These are phyloP conservation scores for Taxillus chinensis DNA, from an alignment of 164 flowering plant genomes.

Conservation along the genomic window DNA sequence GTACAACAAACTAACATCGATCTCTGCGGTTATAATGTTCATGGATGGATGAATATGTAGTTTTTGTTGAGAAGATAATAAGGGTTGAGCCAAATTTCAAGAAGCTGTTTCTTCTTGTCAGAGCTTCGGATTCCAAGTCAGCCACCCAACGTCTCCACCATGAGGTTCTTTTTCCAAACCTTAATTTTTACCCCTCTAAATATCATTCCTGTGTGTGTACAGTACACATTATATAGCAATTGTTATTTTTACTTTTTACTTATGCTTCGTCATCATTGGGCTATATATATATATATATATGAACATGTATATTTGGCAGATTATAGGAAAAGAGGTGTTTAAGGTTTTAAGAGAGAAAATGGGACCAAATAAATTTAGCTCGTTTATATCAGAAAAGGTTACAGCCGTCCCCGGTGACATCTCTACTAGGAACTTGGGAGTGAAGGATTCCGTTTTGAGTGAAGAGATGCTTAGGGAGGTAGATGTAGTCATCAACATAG, in stretches of 20 bases:
- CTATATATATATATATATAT: neutral
- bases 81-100: slow-evolving; percentile 52
- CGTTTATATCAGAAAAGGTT: slow-evolving; percentile 33
- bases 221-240: too few species aligned
- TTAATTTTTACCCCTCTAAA: neutral
- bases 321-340: slow-evolving; percentile 52
- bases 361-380: slow-evolving; percentile 21
- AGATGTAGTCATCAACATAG: slow-evolving; percentile 40
- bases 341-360: slow-evolving; percentile 30
- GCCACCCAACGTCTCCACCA: slow-evolving; percentile 38
- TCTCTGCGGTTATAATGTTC: neutral
- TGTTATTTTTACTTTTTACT: too few species aligned
- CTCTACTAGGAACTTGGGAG: slow-evolving; percentile 29
- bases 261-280: too few species aligned
- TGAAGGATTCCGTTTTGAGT: slow-evolving; percentile 25
- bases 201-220: neutral
- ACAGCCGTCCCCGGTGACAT: slow-evolving; percentile 43
- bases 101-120: slow-evolving; percentile 48
- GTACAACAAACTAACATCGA: too few species aligned
- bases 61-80: slow-evolving; percentile 57
- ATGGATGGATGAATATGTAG: slow-evolving; percentile 19
- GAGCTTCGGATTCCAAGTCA: slow-evolving; percentile 37
- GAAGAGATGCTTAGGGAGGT: slow-evolving; percentile 34
- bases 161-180: slow-evolving; percentile 25
- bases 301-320: slow-evolving; percentile 16